A percentile compares a stretch with the other conserved stretches of the same genome.
Evolutionary conservation across 2,329 filamentous ascomycete genomes (phyloP).

Genomic region (Phaeosphaeria sp.): DNA sequence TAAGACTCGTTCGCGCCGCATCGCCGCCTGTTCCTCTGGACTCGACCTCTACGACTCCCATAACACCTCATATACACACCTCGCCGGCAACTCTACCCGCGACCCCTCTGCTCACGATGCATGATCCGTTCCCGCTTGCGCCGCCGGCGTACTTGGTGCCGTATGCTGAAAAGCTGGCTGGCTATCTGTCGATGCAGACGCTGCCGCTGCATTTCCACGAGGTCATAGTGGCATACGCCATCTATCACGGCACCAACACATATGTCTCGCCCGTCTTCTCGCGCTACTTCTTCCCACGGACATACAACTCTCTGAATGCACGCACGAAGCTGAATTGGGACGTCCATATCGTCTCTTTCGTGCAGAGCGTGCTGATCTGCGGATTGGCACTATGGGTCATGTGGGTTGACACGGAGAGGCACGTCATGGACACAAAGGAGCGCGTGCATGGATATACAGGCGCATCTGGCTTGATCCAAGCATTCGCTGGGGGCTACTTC

Average conservation of each 20-base stretch:
- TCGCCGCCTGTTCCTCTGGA: slow-evolving; percentile 5
- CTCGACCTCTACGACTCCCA: neutral
- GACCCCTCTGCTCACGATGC: slow-evolving; percentile 59
- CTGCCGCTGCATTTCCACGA: slow-evolving; percentile 82
- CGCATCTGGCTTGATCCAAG: slow-evolving; percentile 73
- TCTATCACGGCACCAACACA: slow-evolving; percentile 73
- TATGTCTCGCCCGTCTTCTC: slow-evolving; percentile 73
- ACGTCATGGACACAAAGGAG: slow-evolving; percentile 69
- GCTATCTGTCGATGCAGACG: slow-evolving; percentile 66
- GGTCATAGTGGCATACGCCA: slow-evolving; percentile 67
- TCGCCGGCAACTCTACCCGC: slow-evolving; percentile 13
- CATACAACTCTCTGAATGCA: slow-evolving; percentile 67
- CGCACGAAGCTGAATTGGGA: slow-evolving; percentile 81
- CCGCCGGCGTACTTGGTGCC: slow-evolving; percentile 63
- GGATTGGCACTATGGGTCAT: slow-evolving; percentile 76
- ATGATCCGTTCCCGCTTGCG: slow-evolving; percentile 71
- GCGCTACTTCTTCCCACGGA: slow-evolving; percentile 64
- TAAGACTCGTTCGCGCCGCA: slow-evolving; percentile 17
- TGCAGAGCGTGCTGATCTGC: slow-evolving; percentile 78
- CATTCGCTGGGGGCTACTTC: slow-evolving; percentile 81
- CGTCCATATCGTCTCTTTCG: slow-evolving; percentile 82
- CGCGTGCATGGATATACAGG: slow-evolving; percentile 81
- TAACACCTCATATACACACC: slow-evolving; percentile 7
- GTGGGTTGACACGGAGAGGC: slow-evolving; percentile 68
- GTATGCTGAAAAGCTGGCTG: slow-evolving; percentile 69